phyloP scores from a whole-genome alignment of 441 rosid genomes.

The Gossypium aridum region DNA sequence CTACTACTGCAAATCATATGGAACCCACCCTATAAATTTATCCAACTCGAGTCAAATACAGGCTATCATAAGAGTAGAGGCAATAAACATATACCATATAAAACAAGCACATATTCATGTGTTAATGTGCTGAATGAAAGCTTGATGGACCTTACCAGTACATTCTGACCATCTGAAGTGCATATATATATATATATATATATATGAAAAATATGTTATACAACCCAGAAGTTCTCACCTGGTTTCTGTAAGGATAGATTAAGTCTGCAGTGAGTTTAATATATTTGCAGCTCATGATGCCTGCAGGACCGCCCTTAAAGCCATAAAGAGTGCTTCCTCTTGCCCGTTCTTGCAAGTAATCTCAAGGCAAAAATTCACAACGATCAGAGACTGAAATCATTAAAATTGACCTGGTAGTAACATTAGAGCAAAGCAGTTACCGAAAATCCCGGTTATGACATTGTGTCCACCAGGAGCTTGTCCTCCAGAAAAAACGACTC shows the following conservation, averaged over 20 bases:
- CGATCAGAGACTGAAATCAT: constrained; percentile 3
- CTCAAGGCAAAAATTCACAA: constrained; percentile 25
- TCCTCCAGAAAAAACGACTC: constrained; percentile 95
- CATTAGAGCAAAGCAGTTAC: constrained; percentile 27
- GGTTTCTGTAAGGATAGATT: constrained; percentile 75
- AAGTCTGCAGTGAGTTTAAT: constrained; percentile 59
- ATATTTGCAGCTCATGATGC: constrained; percentile 82
- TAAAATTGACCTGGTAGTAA: background rate
- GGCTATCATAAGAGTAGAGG: background rate
- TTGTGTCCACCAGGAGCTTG: constrained; percentile 99
- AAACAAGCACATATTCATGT: background rate
- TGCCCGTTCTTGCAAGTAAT: constrained; percentile 71
- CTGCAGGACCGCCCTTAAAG: constrained; percentile 94
- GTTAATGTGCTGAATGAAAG: background rate
- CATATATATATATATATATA: background rate
- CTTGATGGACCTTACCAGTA: background rate
- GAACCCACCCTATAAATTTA: constrained; percentile 69
- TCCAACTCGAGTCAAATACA: background rate
- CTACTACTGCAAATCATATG: constrained; percentile 98
- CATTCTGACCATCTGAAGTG: background rate
- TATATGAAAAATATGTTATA: background rate
- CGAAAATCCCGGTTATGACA: constrained; percentile 87
- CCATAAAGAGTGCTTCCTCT: constrained; percentile 81
- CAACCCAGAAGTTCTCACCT: constrained; percentile 34
- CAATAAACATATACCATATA: background rate